Evolutionary conservation across 768 basidiomycete genomes (phyloP), one percentile per base, ranked within the genome.

Genomic region (Suillus clintonianus): DNA sequence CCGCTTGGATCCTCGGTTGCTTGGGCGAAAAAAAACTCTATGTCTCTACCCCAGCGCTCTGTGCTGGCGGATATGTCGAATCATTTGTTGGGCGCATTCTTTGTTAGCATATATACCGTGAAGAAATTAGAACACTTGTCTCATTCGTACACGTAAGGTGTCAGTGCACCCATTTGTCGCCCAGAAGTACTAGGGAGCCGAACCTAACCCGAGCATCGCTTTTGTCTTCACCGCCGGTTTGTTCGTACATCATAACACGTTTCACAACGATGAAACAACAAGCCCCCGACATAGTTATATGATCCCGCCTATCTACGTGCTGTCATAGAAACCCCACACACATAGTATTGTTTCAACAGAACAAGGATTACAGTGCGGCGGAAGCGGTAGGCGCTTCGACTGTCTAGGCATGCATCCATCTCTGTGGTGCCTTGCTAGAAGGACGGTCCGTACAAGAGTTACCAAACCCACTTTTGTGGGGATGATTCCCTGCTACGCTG

Each of bases 381-480:
- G 22, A 56, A 56, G 14, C 37, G 24, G 56, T 27, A 57, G 15
- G 6, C 22, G 17, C 56, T 57, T 27, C 39, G 39, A 57, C 39
- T 57, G 37, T 30, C 37, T 41, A 5, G 39, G 39, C 24, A 5
- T 19, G 39, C 56, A 57, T 57, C 24, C 39, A 57, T 57, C 39
- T 39, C 39, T 27, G 19, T 5, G 51, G 56, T 57, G 24, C 56
- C 56, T 57, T 41, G 24, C 56, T 41, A 57, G 56, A 57, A 57
- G 56, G 24, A 56, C 37, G 37, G 24, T 57, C 32, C 56, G 37
- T 41, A 57, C 37, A 57, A 57, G 24, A 57, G 24, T 41, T 57
- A 57, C 56, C 39, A 57, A 57, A 57, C 56, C 37, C 56, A 57
- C 37, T 57, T 57, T 57, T 57, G 56, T 57, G 39, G 24, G 24